Conservation (phyloP, 768 basidiomycete species). For the Macrolepiota dolichaula region DNA sequence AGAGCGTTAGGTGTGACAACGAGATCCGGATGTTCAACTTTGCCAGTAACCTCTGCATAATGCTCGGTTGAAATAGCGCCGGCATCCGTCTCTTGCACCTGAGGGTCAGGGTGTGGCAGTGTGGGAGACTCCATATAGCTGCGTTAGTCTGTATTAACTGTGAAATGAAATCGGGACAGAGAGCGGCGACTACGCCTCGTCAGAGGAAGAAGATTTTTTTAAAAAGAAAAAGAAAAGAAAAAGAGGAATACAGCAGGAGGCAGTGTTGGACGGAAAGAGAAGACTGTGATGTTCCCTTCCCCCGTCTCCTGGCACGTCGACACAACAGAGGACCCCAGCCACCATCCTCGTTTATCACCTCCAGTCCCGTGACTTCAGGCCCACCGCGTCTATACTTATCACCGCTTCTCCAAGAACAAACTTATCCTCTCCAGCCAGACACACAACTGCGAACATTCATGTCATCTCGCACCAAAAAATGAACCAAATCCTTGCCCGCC, state of each 20-base stretch:
- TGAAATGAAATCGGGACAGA: background rate
- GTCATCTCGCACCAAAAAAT: too few species aligned
- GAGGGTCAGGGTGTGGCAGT: background rate
- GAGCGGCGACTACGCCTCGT: background rate
- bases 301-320: background rate
- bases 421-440: too few species aligned
- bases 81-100: background rate
- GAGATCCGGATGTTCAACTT: background rate
- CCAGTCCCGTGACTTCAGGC: background rate
- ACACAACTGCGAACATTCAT: too few species aligned
- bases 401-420: background rate
- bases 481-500: background rate
- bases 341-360: slow-evolving; percentile 7
- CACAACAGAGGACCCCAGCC: slow-evolving; percentile 3
- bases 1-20: background rate
- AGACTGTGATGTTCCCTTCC: background rate
- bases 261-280: background rate
- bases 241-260: background rate
- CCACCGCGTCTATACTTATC: background rate
- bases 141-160: background rate
- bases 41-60: background rate
- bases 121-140: slow-evolving; percentile 4
- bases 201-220: background rate
- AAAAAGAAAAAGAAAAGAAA: too few species aligned
- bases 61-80: background rate